Conservation (phyloP, 148 eudicot species). For the Selenicereus undatus region DNA sequence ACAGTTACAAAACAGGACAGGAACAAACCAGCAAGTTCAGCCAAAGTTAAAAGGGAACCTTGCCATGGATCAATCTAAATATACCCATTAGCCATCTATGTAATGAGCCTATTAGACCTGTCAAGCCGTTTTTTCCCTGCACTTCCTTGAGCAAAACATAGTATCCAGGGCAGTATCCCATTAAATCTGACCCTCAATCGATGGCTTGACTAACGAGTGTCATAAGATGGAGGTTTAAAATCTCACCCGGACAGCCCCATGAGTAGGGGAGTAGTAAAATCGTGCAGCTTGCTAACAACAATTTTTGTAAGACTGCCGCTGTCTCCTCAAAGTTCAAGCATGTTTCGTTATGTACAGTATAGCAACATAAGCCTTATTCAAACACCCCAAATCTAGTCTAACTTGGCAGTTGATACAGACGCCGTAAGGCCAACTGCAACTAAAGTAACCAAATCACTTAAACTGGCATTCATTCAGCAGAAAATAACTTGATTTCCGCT, state of each 20-base stretch:
- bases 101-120: too few species aligned
- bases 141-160: too few species aligned
- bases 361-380: neutral
- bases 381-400: neutral
- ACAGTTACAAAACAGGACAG: neutral
- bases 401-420: neutral
- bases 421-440: neutral
- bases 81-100: neutral
- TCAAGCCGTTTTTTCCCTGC: too few species aligned
- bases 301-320: neutral
- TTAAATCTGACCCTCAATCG: too few species aligned
- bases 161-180: too few species aligned
- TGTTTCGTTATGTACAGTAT: neutral
- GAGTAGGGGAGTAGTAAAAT: neutral
- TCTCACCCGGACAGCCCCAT: neutral
- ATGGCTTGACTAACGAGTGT: too few species aligned
- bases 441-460: neutral
- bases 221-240: neutral
- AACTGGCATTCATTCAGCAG: neutral
- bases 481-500: conserved; percentile 2
- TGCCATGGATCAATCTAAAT: neutral
- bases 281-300: neutral
- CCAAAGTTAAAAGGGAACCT: neutral
- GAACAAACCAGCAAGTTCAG: neutral
- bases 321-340: neutral